Evolutionary conservation across 2,329 filamentous ascomycete genomes (phyloP), one percentile per base, ranked within the genome.

Genomic region (Botrytis byssoidea): DNA sequence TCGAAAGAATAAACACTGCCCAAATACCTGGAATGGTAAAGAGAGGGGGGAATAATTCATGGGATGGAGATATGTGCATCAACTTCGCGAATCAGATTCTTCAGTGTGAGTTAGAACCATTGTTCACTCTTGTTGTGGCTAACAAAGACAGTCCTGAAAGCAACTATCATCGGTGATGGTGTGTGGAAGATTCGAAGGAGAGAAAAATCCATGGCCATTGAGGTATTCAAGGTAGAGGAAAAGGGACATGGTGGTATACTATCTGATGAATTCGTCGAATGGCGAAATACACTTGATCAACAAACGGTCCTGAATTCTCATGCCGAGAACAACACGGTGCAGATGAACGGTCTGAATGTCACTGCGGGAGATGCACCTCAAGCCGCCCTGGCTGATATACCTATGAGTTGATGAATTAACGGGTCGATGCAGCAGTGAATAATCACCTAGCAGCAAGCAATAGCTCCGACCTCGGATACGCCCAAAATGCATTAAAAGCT

Each of bases 1-100:
- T 97, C 20, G 89, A 97, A 81, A 93, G 97, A 80, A 88, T 97
- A 46, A 89, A 93, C 74, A 98, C 95, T 2, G 89, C 90, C 64
- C 86, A 85, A 44, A 94, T 99, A 72, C 96, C 96, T 0, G 87
- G 88, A 3, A 92, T 88, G 69, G 93, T 97, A 22, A 90, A 91
- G 78, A 86, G 88, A 71, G 83, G 87, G 16, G 90, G 91, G 0
- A 88, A 88, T 22, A 78, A 77, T 44, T 89, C 88, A 65, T 99
- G 96, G 96, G 93, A 98, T 83, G 95, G 93, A 29, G 95, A 98
- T 80, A 88, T 92, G 77, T 98, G 95, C 80, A 96, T 98, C 80
- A 97, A 97, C 78, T 98, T 98, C 83, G 90, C 94, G 1, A 90
- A 89, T 1, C 86, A 84, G 0, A 93, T 98, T 78, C 83, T 98